phyloP scores from a whole-genome alignment of 192 early-diverging fungal genomes.

The Backusella parvicylindrica region DNA sequence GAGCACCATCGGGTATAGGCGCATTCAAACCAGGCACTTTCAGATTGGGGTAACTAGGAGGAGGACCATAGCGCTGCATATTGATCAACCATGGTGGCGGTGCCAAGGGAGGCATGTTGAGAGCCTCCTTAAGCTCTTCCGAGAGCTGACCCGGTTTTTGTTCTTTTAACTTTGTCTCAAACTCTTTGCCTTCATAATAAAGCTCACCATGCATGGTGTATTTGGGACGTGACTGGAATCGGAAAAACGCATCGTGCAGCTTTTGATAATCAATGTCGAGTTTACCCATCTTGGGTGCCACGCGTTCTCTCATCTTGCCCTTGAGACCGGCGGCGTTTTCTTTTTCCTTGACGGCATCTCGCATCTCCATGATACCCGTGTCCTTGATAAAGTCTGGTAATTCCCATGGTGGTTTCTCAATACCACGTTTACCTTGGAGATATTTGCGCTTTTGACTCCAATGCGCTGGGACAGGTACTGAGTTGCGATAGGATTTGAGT shows the following conservation, averaged over 20 bases:
- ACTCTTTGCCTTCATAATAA: constrained; percentile 97
- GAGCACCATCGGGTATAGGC: constrained; percentile 94
- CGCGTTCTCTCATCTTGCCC: constrained; percentile 79
- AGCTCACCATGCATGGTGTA: constrained; percentile 76
- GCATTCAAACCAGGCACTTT: constrained; percentile 93
- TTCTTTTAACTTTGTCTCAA: constrained; percentile 82
- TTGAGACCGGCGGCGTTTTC: constrained; percentile 80
- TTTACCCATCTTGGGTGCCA: constrained; percentile 95
- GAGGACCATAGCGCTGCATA: constrained; percentile 97
- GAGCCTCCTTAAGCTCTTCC: constrained; percentile 81
- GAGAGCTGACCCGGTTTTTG: constrained; percentile 87
- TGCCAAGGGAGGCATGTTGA: constrained; percentile 88
- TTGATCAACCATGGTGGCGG: constrained; percentile 97
- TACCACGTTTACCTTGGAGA: constrained; percentile 93
- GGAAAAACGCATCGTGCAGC: constrained; percentile 96
- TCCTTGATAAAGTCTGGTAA: constrained; percentile 96
- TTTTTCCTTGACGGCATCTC: constrained; percentile 84
- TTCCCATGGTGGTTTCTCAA: constrained; percentile 93
- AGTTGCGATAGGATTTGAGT: constrained; percentile 90
- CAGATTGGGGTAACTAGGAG: constrained; percentile 89
- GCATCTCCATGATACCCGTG: constrained; percentile 97
- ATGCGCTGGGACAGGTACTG: constrained; percentile 92
- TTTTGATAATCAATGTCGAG: constrained; percentile 97
- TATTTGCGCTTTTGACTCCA: constrained; percentile 98
- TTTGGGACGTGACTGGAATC: constrained; percentile 85